phyloP scores from a whole-genome alignment of 768 basidiomycete species.

The Trametes coccinea region DNA sequence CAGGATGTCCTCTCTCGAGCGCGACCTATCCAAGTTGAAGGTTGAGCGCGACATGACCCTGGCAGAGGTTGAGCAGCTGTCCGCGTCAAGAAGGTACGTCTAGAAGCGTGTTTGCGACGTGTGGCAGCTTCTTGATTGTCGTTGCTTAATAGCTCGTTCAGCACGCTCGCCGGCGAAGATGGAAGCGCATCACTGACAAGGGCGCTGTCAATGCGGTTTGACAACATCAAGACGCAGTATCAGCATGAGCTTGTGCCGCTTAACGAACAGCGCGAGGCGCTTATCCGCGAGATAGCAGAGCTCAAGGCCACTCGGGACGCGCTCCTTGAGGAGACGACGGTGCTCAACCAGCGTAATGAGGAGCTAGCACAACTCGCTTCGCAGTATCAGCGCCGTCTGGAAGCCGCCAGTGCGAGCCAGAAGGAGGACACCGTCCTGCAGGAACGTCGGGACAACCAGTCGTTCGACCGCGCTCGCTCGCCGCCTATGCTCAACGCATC shows the following conservation, averaged over 20 bases:
- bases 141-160: slow-evolving; percentile 21
- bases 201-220: slow-evolving; percentile 81
- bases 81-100: slow-evolving; percentile 68
- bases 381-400: slow-evolving; percentile 79
- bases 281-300: slow-evolving; percentile 81
- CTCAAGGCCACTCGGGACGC: slow-evolving; percentile 84
- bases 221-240: slow-evolving; percentile 86
- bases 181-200: slow-evolving; percentile 43
- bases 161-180: slow-evolving; percentile 20
- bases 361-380: slow-evolving; percentile 87
- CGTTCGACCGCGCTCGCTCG: slow-evolving; percentile 26
- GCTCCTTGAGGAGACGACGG: slow-evolving; percentile 89
- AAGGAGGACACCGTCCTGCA: slow-evolving; percentile 22
- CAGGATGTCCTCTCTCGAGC: slow-evolving; percentile 76
- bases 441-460: slow-evolving; percentile 17
- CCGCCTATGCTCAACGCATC: slow-evolving; percentile 25
- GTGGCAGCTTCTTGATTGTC: neutral
- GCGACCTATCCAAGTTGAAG: slow-evolving; percentile 81
- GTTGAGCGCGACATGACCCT: slow-evolving; percentile 90
- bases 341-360: slow-evolving; percentile 88
- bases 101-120: neutral
- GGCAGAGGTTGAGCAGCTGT: slow-evolving; percentile 92
- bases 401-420: slow-evolving; percentile 33
- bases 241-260: slow-evolving; percentile 84
- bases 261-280: slow-evolving; percentile 74